phyloP scores from a whole-genome alignment of 495 filamentous ascomycete species.

The Lentithecium fluviatile region DNA sequence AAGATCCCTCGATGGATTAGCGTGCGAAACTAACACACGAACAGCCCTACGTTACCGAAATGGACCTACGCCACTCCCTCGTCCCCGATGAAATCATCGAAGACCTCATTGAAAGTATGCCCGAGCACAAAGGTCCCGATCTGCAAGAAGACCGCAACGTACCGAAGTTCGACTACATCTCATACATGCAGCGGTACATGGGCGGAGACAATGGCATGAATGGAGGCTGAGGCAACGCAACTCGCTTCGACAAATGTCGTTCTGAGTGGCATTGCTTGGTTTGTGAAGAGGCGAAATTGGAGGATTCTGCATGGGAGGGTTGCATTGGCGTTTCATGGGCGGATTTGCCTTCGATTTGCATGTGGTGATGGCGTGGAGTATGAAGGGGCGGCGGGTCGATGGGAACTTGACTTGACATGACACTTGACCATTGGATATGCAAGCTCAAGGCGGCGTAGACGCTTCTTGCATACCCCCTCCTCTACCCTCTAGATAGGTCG shows the following conservation, averaged over 20 bases:
- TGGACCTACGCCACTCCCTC: conserved; percentile 89
- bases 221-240: conserved; percentile 1
- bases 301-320: too few relatives aligned
- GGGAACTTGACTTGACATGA: too few relatives aligned
- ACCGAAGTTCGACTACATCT: conserved; percentile 86
- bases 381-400: too few relatives aligned
- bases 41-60: conserved; percentile 91
- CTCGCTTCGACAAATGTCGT: background rate
- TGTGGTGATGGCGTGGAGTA: too few relatives aligned
- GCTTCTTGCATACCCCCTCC: too few relatives aligned
- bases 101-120: conserved; percentile 83
- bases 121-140: conserved; percentile 73
- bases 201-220: conserved; percentile 25
- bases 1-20: too few relatives aligned
- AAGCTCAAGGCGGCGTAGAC: too few relatives aligned
- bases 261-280: background rate
- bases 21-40: conserved; percentile 22
- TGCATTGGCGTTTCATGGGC: too few relatives aligned
- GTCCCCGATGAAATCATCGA: conserved; percentile 96
- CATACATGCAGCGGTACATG: conserved; percentile 83
- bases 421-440: too few relatives aligned
- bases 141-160: conserved; percentile 71
- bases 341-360: too few relatives aligned
- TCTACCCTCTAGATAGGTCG: too few relatives aligned
- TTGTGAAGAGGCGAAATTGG: background rate